phyloP scores from a whole-genome alignment of 139 green algal genomes.

The Micromonas commoda region DNA sequence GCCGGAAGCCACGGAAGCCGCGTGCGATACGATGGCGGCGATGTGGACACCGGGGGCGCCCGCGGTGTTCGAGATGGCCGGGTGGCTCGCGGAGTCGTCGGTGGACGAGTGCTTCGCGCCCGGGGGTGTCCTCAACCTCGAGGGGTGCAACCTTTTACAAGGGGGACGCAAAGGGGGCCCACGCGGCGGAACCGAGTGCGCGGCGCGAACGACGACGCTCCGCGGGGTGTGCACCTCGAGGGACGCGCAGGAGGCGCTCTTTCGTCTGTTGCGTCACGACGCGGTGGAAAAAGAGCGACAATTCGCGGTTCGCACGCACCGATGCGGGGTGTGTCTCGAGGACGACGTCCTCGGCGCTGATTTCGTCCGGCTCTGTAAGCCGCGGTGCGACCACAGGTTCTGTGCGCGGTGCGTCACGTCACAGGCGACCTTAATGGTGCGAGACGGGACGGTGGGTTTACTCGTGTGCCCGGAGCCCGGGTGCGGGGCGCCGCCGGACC shows the following conservation, averaged over 20 bases:
- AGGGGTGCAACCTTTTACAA: too few species aligned
- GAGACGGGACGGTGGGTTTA: conserved; percentile 49
- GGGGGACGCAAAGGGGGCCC: too few species aligned
- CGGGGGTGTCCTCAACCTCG: not conserved
- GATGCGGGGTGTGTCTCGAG: conserved; percentile 35
- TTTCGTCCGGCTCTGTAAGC: conserved; percentile 9
- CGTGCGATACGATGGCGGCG: not conserved
- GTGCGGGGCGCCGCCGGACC: conserved; percentile 51
- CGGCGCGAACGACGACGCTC: not conserved
- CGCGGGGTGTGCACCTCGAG: not conserved
- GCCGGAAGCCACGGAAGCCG: not conserved
- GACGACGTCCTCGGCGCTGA: conserved; percentile 20
- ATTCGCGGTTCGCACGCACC: not conserved
- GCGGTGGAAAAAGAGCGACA: not conserved
- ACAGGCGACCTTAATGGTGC: conserved; percentile 47
- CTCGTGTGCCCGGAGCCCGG: conserved; percentile 60
- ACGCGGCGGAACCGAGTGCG: not conserved
- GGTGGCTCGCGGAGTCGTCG: not conserved
- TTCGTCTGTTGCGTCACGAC: not conserved
- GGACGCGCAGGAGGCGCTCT: conserved; percentile 22
- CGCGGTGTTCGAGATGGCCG: conserved; percentile 12
- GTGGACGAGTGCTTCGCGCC: not conserved
- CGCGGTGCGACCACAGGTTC: conserved; percentile 61
- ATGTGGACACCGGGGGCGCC: not conserved
- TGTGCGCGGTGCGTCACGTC: conserved; percentile 59